Evolutionary conservation across 1,139 yeast species (phyloP), one percentile per base, ranked within the genome.

Genomic region (Lodderomyces margitis): DNA sequence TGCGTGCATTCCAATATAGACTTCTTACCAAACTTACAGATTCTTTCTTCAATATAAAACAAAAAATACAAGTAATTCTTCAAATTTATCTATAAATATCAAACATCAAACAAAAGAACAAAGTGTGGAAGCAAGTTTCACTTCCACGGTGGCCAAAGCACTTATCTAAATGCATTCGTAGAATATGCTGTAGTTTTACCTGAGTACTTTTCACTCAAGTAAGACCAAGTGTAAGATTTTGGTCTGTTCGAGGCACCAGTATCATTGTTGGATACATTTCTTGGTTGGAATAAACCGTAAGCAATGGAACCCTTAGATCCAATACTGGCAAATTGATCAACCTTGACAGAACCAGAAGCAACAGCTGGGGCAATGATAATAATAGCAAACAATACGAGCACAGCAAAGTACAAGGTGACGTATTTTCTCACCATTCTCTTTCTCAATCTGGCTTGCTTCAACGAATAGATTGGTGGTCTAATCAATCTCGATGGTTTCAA

Each of bases 361-460:
- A 80, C 84, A 28, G 97, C 97, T 51, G 99, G 99, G 30, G 94
- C 98, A 54, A 83, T 87, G 62, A 94, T 83, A 61, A 91, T 68
- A 39, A 79, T 82, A 53, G 83, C 80, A 59, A 89, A 88, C 52
- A 87, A 58, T 35, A 81, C 59, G 58, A 94, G 70, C 50, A 94
- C 70, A 42, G 71, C 59, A 56, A 88, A 82, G 78, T 83, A 94
- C 62, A 94, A 75, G 19, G 87, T 69, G 52, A 95, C 84, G 74
- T 92, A 94, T 72, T 89, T 89, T 70, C 88, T 84, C 37, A 94
- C 97, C 96, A 94, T 92, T 74, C 98, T 84, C 86, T 87, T 91
- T 75, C 99, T 87, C 66, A 94, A 83, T 72, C 91, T 85, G 52
- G 95, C 94, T 73, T 94, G 98, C 72, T 94, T 92, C 74, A 92